phyloP scores from a whole-genome alignment of 1,139 yeast species.

The Debaryomycetaceae sp. region DNA sequence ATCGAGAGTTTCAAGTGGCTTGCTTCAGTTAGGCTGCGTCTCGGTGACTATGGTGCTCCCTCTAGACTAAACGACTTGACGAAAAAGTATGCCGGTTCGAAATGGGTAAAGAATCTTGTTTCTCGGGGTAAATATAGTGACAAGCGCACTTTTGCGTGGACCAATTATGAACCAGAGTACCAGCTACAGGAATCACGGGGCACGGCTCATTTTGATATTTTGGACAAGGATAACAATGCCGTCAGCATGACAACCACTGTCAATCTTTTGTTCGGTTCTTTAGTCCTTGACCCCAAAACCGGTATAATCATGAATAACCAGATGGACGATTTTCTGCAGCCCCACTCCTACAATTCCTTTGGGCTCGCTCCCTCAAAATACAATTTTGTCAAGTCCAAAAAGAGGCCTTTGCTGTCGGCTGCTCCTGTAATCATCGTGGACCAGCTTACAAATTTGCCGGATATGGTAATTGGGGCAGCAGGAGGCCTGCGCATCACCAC shows the following conservation, averaged over 20 bases:
- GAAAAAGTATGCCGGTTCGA: conserved; percentile 17
- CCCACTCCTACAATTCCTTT: conserved; percentile 61
- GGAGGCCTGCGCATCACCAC: conserved; percentile 92
- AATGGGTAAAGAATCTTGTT: conserved; percentile 49
- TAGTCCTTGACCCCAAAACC: conserved; percentile 68
- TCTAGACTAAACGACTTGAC: conserved; percentile 12
- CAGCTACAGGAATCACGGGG: conserved; percentile 74
- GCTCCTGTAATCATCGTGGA: conserved; percentile 64
- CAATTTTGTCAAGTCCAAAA: conserved; percentile 65
- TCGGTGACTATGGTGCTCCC: conserved; percentile 47
- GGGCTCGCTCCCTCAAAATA: conserved; percentile 69
- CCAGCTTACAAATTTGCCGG: conserved; percentile 36
- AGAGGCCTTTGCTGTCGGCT: conserved; percentile 78
- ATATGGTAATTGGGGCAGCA: conserved; percentile 78
- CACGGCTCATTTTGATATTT: conserved; percentile 73
- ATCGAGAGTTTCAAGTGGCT: conserved; percentile 92
- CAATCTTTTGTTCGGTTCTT: conserved; percentile 75
- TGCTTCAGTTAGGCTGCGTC: conserved; percentile 69
- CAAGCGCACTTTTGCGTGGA: conserved; percentile 52
- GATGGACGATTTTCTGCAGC: conserved; percentile 93
- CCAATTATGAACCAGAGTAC: conserved; percentile 67
- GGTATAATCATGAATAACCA: conserved; percentile 82
- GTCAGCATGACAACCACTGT: conserved; percentile 85
- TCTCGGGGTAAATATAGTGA: conserved; percentile 37
- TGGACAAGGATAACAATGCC: conserved; percentile 63